Evolutionary conservation across 106 monocot genomes (phyloP), one percentile per base, ranked within the genome.

Genomic region (Triglochin maritima): DNA sequence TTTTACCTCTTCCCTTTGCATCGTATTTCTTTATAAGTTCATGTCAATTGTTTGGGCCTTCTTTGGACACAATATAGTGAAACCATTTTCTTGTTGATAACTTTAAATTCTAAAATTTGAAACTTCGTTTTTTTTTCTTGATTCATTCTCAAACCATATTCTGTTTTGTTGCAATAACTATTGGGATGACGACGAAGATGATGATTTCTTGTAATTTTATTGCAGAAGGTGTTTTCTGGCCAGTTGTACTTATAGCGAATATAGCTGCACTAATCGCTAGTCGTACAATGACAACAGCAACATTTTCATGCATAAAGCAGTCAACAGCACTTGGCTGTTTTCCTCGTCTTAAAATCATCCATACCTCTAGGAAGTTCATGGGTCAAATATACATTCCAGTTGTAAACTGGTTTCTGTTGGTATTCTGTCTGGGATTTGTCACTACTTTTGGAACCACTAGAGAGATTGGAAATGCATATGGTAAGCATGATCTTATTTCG

Each of bases 391-490:
- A 88, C 70, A 86, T 93, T 63, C 93, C 93, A 12, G 79, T 86
- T 29, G 73, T 93, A 63, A 93, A 93, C 60, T 93, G 93, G 93
- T 93, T 88, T 78, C 71, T 93, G 14, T 64, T 93, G 60, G 69
- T 84, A 9, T 75, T 63, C 65, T 93, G 81, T 44, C 56, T 88
- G 56, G 80, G 65, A 44, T 88, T 93, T 74, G 70, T 93, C 59
- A 70, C 75, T 54, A 66, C 71, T 46, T 85, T 88, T 62, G 70
- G 85, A 68, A 84, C 71, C 79, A 84, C 83, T 58, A 69, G 83
- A 69, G 93, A 93, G 60, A 79, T 93, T 56, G 93, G 88, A 71
- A 84, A 88, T 78, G 93, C 93, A 57, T 93, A 93, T 80, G 96
- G 96, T 95, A 81, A 56, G 45, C 3, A 50, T 60, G 1, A 61